Evolutionary conservation across 2,329 filamentous ascomycete genomes (phyloP), one percentile per base, ranked within the genome.

Genomic region (Colletotrichum agaves): DNA sequence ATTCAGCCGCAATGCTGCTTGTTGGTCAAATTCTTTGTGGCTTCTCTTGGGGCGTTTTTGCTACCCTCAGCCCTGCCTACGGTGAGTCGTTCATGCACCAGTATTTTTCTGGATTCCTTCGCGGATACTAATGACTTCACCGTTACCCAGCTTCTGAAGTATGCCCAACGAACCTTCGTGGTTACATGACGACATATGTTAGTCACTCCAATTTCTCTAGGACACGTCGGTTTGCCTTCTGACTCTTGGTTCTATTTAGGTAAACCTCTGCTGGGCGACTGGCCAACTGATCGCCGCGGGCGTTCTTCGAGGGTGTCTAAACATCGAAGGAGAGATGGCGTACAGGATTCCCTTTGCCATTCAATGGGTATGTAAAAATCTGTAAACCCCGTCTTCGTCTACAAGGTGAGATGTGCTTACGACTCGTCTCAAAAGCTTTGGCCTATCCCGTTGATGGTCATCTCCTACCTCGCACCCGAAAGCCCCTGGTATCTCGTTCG

Each of bases 1-100:
- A 78, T 4, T 80, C 76, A 7, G 75, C 82, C 7, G 73, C 78
- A 17, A 76, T 82, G 21, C 73, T 85, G 21, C 75, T 85, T 0
- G 76, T 81, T 3, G 83, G 82, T 3, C 77, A 84, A 59, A 77
- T 86, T 67, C 74, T 87, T 5, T 85, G 82, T 72, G 80, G 78
- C 43, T 75, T 83, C 7, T 77, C 80, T 3, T 83, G 79, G 78
- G 81, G 81, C 13, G 77, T 83, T 19, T 84, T 84, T 68, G 79
- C 80, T 8, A 83, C 80, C 2, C 78, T 78, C 0, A 78, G 76
- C 10, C 80, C 81, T 0, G 75, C 82, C 1, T 84, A 83, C 49
- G 83, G 63, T 66, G 23, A 7, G 49, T 49, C 5, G 11, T 21
- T 2, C 5, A 13, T 4, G 17, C 17, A 19, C 13, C 13, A 27